These are phyloP conservation scores for Phalaenopsis hybrid DNA, from an alignment of 116 monocot genomes.

Conservation along the genomic window DNA sequence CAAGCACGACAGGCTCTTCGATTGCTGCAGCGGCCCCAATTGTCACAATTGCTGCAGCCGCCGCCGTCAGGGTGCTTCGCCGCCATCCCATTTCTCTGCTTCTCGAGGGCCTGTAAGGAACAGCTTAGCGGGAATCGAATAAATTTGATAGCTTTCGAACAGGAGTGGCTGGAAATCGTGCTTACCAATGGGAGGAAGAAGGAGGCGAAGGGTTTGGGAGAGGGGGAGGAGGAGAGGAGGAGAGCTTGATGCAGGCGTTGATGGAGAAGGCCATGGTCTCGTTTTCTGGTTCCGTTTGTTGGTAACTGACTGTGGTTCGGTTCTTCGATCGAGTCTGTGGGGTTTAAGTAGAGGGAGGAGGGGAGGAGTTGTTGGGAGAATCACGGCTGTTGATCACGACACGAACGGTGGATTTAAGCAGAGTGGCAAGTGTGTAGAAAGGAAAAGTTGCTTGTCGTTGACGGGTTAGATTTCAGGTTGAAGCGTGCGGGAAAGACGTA, in stretches of 20 bases:
- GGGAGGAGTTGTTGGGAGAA: neutral
- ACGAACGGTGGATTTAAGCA: neutral
- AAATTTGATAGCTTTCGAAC: neutral
- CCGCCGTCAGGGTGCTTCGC: neutral
- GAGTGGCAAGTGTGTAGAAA: neutral
- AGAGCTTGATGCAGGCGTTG: conserved; percentile 12
- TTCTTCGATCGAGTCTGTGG: neutral
- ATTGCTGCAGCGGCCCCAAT: neutral
- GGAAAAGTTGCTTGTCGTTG: neutral
- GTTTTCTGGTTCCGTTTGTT: neutral
- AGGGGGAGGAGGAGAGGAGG: neutral
- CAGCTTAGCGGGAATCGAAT: neutral
- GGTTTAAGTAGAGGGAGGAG: neutral
- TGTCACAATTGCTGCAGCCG: neutral
- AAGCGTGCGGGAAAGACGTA: neutral
- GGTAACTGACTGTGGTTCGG: neutral
- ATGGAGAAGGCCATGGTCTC: conserved; percentile 8
- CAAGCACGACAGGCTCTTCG: too few species aligned
- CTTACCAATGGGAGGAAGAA: neutral
- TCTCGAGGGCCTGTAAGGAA: too few species aligned
- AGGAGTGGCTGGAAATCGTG: neutral
- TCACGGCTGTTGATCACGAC: conserved; percentile 1
- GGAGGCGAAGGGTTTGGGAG: conserved; percentile 2
- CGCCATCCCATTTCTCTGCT: too few species aligned
- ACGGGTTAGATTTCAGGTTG: neutral